phyloP scores from a whole-genome alignment of 2,329 filamentous ascomycete genomes.

The Aplosporella prunicola region DNA sequence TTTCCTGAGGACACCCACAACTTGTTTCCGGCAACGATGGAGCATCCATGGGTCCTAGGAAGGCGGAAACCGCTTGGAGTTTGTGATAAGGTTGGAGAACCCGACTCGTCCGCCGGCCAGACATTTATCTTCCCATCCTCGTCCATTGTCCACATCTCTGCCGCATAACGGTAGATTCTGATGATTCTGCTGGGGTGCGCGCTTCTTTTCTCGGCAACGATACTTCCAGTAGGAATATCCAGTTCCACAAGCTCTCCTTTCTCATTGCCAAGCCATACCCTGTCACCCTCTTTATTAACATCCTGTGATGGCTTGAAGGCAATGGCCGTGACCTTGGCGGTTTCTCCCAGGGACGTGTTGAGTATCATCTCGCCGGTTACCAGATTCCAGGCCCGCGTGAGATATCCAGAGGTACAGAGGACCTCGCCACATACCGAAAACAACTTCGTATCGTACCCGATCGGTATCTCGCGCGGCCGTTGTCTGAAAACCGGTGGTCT shows the following conservation, averaged over 20 bases:
- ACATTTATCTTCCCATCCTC: conserved; percentile 78
- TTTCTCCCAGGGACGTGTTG: conserved; percentile 59
- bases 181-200: conserved; percentile 71
- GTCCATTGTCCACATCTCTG: conserved; percentile 90
- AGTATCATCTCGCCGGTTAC: conserved; percentile 71
- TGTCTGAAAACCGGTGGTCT: conserved; percentile 66
- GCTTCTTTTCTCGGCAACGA: conserved; percentile 57
- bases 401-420: conserved; percentile 75
- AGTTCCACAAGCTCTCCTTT: conserved; percentile 82
- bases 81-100: conserved; percentile 63
- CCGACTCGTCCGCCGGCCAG: conserved; percentile 72
- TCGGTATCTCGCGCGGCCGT: conserved; percentile 65
- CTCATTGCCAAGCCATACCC: conserved; percentile 85
- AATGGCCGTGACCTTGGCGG: conserved; percentile 69
- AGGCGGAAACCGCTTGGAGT: conserved; percentile 70
- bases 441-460: conserved; percentile 76
- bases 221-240: conserved; percentile 63
- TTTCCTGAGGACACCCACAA: conserved; percentile 86
- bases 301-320: conserved; percentile 75
- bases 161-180: conserved; percentile 75
- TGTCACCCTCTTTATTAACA: conserved; percentile 69
- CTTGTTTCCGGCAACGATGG: conserved; percentile 73
- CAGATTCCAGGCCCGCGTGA: conserved; percentile 83
- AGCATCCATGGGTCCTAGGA: conserved; percentile 75
- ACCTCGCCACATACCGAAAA: conserved; percentile 83